Percentiles rank a stretch among this genome's conserved stretches.
Evolutionary conservation across 2,329 filamentous ascomycete species (phyloP).

Genomic region (Calonectria henricotiae): DNA sequence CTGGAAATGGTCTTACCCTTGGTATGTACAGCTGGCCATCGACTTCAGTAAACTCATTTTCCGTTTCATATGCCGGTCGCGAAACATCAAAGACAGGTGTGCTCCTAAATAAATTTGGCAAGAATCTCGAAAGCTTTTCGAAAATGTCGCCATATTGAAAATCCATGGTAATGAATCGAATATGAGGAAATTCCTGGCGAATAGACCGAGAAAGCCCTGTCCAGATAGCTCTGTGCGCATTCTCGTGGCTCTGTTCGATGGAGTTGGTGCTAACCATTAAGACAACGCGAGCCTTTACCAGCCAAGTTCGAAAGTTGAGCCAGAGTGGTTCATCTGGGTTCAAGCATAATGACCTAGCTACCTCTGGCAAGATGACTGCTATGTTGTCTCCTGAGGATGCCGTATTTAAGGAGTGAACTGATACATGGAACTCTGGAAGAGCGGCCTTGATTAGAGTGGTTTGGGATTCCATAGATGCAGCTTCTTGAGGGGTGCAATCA

Average conservation of each 20-base stretch:
- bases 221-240: slow-evolving; percentile 1
- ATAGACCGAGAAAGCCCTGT: neutral
- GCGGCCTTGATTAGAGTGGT: neutral
- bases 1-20: neutral
- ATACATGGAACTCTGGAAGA: neutral
- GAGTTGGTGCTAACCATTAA: neutral
- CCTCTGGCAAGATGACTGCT: neutral
- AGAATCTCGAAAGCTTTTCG: neutral
- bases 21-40: neutral
- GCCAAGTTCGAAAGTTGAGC: neutral
- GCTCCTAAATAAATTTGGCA: neutral
- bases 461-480: neutral
- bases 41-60: neutral
- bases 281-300: neutral
- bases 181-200: neutral
- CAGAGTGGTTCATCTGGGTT: neutral
- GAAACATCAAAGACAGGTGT: neutral
- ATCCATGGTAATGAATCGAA: slow-evolving; percentile 17
- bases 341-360: neutral
- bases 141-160: neutral
- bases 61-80: neutral
- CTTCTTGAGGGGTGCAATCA: neutral
- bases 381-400: neutral
- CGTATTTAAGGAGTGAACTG: neutral
- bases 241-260: neutral